These are phyloP conservation scores for Phytophthora palmivora DNA, from an alignment of 352 stramenopile genomes.

Conservation along the genomic window DNA sequence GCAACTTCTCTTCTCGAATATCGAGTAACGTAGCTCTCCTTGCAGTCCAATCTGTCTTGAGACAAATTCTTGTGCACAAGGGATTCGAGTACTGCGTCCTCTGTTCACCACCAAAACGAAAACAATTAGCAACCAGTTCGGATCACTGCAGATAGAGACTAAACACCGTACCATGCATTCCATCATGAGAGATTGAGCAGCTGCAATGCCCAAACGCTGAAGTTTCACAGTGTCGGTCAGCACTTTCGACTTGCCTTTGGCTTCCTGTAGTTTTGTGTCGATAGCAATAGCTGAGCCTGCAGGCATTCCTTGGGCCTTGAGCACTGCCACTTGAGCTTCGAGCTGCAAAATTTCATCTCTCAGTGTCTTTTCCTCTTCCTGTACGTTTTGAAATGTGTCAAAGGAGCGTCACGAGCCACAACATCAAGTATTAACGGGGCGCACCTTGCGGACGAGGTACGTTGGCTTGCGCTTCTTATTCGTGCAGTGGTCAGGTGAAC, in stretches of 20 bases:
- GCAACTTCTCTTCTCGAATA: constrained; percentile 27
- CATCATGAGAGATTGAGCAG: constrained; percentile 26
- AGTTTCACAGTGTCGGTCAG: constrained; percentile 4
- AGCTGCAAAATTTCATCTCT: constrained; percentile 21
- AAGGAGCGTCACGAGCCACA: neutral
- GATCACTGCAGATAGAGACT: neutral
- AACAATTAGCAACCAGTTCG: neutral
- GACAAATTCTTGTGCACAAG: constrained; percentile 29
- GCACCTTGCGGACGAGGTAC: constrained; percentile 30
- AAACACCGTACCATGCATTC: constrained; percentile 18
- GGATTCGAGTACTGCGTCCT: constrained; percentile 26
- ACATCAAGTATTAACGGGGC: neutral
- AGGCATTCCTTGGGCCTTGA: constrained; percentile 18
- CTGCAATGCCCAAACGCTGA: constrained; percentile 24
- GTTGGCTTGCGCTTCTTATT: constrained; percentile 27
- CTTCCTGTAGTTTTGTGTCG: constrained; percentile 13
- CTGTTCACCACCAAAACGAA: constrained; percentile 2
- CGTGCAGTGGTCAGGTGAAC: neutral
- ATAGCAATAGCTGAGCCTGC: constrained; percentile 1
- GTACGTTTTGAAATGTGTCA: neutral
- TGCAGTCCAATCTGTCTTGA: constrained; percentile 23
- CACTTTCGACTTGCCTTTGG: constrained; percentile 16
- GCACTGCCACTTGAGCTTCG: constrained; percentile 23
- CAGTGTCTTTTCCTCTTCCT: constrained; percentile 12
- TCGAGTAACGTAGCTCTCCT: constrained; percentile 20